A percentile compares a stretch with the other conserved stretches of the same genome.
Conservation (phyloP, 2,329 filamentous ascomycete genomes). For the Xylariaceae sp. region DNA sequence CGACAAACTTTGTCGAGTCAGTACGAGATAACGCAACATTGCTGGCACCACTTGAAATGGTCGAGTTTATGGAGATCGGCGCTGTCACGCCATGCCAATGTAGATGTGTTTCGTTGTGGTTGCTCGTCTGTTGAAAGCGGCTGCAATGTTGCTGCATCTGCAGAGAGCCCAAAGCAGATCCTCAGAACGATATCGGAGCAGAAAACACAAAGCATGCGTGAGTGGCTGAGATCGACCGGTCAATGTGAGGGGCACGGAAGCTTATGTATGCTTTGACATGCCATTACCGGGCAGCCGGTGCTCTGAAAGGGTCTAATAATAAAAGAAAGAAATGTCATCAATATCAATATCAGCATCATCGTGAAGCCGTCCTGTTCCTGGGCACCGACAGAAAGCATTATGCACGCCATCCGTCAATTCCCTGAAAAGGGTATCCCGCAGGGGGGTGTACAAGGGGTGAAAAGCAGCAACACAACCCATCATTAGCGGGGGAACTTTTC, state of each 20-base stretch:
- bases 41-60: constrained; percentile 35
- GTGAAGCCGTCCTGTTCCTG: constrained; percentile 31
- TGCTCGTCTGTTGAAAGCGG: constrained; percentile 34
- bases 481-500: constrained; percentile 12
- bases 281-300: background rate
- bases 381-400: constrained; percentile 26
- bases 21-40: constrained; percentile 36
- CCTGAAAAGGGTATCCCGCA: constrained; percentile 40
- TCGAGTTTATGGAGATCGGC: constrained; percentile 32
- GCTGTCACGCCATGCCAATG: constrained; percentile 30
- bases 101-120: constrained; percentile 31
- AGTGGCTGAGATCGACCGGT: constrained; percentile 30
- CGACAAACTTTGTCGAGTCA: constrained; percentile 28
- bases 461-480: constrained; percentile 33
- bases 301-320: background rate
- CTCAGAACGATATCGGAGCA: constrained; percentile 29
- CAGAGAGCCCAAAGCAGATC: constrained; percentile 38
- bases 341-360: background rate
- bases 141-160: constrained; percentile 38
- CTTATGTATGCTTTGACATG: constrained; percentile 19
- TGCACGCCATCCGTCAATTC: constrained; percentile 32
- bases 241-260: constrained; percentile 24
- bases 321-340: constrained; percentile 2
- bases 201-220: background rate
- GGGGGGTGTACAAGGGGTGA: constrained; percentile 27